Conservation (phyloP, 805 yeast species). For the Nakazawaea wyomingensis region DNA sequence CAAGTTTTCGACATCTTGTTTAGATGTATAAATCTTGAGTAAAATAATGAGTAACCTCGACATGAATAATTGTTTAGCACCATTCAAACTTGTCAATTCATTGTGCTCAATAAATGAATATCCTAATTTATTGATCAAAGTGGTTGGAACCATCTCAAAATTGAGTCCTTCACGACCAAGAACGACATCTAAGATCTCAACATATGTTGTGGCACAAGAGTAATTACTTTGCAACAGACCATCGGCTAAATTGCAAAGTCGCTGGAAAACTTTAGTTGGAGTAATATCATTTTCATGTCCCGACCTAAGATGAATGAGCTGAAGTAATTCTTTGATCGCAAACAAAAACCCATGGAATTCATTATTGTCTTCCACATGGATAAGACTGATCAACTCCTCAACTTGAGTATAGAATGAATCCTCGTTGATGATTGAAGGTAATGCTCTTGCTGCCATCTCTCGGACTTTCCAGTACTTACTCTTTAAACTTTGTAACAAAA, state of each 20-base stretch:
- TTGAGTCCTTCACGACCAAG: constrained; percentile 14
- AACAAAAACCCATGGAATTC: constrained; percentile 55
- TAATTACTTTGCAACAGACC: constrained; percentile 20
- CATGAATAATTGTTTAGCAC: constrained; percentile 45
- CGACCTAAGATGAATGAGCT: constrained; percentile 11
- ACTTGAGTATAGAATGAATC: constrained; percentile 28
- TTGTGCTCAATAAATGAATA: constrained; percentile 31
- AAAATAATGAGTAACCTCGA: constrained; percentile 28
- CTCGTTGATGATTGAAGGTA: constrained; percentile 43
- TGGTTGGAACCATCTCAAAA: constrained; percentile 3
- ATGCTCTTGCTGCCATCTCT: constrained; percentile 76
- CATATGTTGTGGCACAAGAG: constrained; percentile 29
- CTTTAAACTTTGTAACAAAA: constrained; percentile 43
- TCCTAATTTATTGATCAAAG: constrained; percentile 23
- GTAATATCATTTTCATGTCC: constrained; percentile 9
- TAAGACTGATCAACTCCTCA: constrained; percentile 18
- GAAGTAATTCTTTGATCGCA: constrained; percentile 36
- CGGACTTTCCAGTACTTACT: constrained; percentile 75
- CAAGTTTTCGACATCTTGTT: constrained; percentile 18
- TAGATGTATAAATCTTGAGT: constrained; percentile 17
- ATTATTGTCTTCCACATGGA: constrained; percentile 30
- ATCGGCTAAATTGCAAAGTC: constrained; percentile 10
- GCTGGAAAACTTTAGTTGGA: constrained; percentile 10
- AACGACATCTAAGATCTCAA: constrained; percentile 21
- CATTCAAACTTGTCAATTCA: constrained; percentile 30